Evolutionary conservation across 805 yeast species (phyloP), one percentile per base, ranked within the genome.

Genomic region (Torulaspora gathmanii): DNA sequence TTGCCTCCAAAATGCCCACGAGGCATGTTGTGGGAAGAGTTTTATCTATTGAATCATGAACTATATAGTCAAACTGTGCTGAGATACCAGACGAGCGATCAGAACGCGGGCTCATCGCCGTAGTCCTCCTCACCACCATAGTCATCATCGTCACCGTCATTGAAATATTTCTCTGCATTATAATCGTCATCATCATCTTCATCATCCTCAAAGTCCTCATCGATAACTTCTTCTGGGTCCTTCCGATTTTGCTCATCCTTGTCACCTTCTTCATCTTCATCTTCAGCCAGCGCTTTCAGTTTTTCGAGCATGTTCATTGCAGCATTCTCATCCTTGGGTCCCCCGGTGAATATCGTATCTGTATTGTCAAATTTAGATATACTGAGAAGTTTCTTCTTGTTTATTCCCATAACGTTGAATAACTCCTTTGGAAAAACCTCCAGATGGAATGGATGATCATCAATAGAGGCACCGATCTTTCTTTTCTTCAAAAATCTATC

Each of bases 381-480:
- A 65, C 74, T 67, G 55, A 71, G 60, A 15, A 77, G 65, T 53
- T 76, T 78, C 60, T 76, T 76, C 51, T 71, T 73, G 53, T 74
- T 79, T 11, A 79, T 71, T 2, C 87, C 86, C 81, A 87, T 82
- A 6, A 82, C 85, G 15, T 73, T 67, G 53, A 83, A 81, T 44
- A 90, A 68, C 61, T 90, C 97, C 13, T 71, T 74, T 1, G 97
- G 96, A 59, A 88, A 84, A 51, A 86, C 73, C 44, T 77, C 79
- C 7, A 79, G 57, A 45, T 76, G 75, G 61, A 82, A 86, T 1
- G 95, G 95, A 66, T 85, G 89, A 42, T 84, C 89, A 49, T 81
- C 83, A 7, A 83, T 76, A 2, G 90, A 80, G 41, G 82, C 74
- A 1, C 88, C 87, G 12, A 82, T 75, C 56, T 77, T 79, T 45